Conservation (phyloP, 2,329 filamentous ascomycete genomes). For the Periconia digitata region DNA sequence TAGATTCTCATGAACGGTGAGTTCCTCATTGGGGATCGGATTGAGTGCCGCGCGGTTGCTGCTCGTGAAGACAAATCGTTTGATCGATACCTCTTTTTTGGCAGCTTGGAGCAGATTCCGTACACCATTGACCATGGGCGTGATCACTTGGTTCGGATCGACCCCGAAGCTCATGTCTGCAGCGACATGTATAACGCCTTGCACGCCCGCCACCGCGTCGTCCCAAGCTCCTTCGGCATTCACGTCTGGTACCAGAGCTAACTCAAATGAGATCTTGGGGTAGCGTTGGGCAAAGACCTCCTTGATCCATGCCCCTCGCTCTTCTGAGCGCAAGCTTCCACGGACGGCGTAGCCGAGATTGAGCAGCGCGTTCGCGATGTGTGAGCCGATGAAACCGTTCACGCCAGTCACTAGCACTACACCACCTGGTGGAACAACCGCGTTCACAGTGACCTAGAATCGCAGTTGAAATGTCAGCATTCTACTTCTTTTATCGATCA, state of each 20-base stretch:
- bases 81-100: conserved; percentile 12
- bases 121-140: conserved; percentile 37
- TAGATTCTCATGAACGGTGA: conserved; percentile 39
- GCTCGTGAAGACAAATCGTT: not conserved
- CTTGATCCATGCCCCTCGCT: conserved; percentile 1
- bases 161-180: conserved; percentile 38
- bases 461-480: no score
- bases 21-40: conserved; percentile 35
- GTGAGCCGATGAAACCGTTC: conserved; percentile 50
- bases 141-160: conserved; percentile 48
- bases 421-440: conserved; percentile 22
- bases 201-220: conserved; percentile 40
- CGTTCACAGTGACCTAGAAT: no score
- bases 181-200: conserved; percentile 46
- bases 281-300: not conserved
- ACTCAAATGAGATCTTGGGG: not conserved
- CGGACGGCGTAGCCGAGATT: conserved; percentile 39
- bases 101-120: conserved; percentile 36
- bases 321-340: conserved; percentile 45
- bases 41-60: not conserved
- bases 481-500: no score
- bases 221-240: conserved; percentile 41
- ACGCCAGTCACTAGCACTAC: conserved; percentile 51
- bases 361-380: conserved; percentile 47
- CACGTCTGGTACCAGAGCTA: conserved; percentile 21